A percentile compares a stretch with the other conserved stretches of the same genome.
These are phyloP conservation scores for Dichotomocladium elegans DNA, from an alignment of 371 early-diverging fungal species.

Conservation along the genomic window DNA sequence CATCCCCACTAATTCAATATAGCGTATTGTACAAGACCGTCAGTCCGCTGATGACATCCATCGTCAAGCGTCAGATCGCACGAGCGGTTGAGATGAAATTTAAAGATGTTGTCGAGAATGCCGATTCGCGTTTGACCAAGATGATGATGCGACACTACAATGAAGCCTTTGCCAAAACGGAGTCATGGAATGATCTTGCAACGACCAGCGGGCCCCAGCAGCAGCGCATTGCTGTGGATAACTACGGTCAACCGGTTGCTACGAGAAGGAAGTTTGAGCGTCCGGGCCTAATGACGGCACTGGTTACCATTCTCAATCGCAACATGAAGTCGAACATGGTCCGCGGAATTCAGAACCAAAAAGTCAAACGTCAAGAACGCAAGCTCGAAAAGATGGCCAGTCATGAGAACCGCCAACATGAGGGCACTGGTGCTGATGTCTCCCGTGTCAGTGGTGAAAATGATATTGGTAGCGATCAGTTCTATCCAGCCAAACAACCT, in stretches of 20 bases:
- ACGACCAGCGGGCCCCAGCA: not conserved
- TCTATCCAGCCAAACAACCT: not conserved
- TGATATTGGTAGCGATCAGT: not conserved
- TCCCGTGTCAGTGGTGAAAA: not conserved
- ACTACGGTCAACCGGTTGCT: not conserved
- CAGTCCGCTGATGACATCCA: slow-evolving; percentile 44
- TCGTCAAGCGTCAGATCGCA: slow-evolving; percentile 44
- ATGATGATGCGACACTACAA: slow-evolving; percentile 15
- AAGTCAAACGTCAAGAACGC: not conserved
- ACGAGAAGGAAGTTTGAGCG: not conserved
- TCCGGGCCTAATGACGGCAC: slow-evolving; percentile 19
- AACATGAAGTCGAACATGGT: slow-evolving; percentile 19
- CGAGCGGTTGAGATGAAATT: slow-evolving; percentile 45
- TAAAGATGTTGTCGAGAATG: slow-evolving; percentile 20
- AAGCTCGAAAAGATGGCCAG: not conserved
- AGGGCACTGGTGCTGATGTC: not conserved
- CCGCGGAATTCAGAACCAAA: not conserved
- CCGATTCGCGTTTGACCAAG: slow-evolving; percentile 32
- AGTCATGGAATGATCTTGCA: slow-evolving; percentile 1
- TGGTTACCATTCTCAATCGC: slow-evolving; percentile 20
- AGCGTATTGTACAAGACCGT: slow-evolving; percentile 42
- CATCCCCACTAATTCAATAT: too few relatives aligned
- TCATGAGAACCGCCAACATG: not conserved
- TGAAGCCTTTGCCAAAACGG: slow-evolving; percentile 2
- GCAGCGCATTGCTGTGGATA: not conserved